These are phyloP conservation scores for Aspergillus nidulans DNA, from an alignment of 495 filamentous ascomycete genomes.

Conservation along the genomic window DNA sequence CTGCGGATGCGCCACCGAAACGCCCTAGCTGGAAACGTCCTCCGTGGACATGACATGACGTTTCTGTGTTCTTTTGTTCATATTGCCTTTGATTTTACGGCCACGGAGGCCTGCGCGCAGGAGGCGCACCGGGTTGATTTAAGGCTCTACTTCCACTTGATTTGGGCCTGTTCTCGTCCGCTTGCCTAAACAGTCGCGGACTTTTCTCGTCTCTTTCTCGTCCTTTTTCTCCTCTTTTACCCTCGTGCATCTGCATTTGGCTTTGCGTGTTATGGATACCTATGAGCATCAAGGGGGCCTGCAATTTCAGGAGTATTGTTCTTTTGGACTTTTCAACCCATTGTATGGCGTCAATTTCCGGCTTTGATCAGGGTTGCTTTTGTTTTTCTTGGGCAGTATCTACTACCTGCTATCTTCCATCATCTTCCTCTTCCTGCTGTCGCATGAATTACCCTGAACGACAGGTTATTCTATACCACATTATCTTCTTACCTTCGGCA, in stretches of 20 bases:
- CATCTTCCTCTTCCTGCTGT: neutral
- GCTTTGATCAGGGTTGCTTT: constrained; percentile 13
- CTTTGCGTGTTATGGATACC: constrained; percentile 26
- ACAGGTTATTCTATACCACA: neutral
- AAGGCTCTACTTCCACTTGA: constrained; percentile 12
- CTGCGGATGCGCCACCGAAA: neutral
- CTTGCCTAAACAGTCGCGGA: constrained; percentile 5
- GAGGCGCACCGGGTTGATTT: constrained; percentile 19
- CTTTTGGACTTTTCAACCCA: constrained; percentile 19
- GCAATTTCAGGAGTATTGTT: constrained; percentile 22
- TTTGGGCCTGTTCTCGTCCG: constrained; percentile 5
- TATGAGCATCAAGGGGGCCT: constrained; percentile 28
- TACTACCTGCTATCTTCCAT: neutral
- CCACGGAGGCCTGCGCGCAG: constrained; percentile 11
- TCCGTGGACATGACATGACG: neutral
- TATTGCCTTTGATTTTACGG: constrained; percentile 17
- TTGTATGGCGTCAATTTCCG: constrained; percentile 31
- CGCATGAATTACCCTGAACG: constrained; percentile 5
- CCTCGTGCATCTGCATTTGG: constrained; percentile 28
- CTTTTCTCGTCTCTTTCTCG: neutral
- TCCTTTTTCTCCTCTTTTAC: neutral
- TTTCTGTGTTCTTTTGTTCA: constrained; percentile 6
- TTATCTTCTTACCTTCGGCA: neutral
- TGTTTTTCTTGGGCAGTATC: constrained; percentile 15
- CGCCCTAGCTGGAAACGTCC: neutral